Conservation (phyloP, 2,329 filamentous ascomycete genomes). For the Monosporascus sp. region DNA sequence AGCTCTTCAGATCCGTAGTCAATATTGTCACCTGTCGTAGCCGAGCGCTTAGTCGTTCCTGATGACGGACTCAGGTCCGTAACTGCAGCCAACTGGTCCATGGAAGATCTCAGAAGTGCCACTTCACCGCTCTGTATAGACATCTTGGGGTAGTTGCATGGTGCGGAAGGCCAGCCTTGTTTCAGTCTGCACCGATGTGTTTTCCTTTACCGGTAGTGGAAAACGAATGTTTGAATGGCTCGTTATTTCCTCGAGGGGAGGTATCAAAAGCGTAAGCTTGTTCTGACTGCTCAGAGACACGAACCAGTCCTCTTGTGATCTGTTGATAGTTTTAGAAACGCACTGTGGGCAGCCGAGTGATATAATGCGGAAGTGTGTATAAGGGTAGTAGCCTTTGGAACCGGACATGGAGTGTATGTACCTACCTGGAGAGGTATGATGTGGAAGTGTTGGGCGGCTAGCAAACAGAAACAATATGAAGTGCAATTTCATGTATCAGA, state of each 20-base stretch:
- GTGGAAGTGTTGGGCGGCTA: too few relatives aligned
- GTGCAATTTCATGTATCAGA: too few relatives aligned
- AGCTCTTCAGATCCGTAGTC: background rate
- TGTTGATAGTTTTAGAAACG: too few relatives aligned
- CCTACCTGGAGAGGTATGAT: too few relatives aligned
- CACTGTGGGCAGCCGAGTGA: too few relatives aligned
- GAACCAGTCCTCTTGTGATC: too few relatives aligned
- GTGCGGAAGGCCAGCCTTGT: background rate
- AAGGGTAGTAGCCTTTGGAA: too few relatives aligned
- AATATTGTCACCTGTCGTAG: background rate
- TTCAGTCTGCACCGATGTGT: background rate
- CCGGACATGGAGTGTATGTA: too few relatives aligned
- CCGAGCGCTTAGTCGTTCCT: background rate
- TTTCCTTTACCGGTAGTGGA: background rate
- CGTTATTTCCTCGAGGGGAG: conserved; percentile 5
- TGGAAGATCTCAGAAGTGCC: background rate
- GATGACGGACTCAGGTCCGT: background rate
- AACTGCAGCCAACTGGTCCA: background rate
- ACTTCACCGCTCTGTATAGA: background rate
- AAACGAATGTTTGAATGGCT: background rate
- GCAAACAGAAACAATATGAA: too few relatives aligned
- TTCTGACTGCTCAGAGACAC: background rate
- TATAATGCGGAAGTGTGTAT: too few relatives aligned
- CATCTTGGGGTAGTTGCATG: background rate
- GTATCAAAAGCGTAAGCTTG: background rate